phyloP scores from a whole-genome alignment of 345 rosid genomes.

The Syzygium aromaticum region DNA sequence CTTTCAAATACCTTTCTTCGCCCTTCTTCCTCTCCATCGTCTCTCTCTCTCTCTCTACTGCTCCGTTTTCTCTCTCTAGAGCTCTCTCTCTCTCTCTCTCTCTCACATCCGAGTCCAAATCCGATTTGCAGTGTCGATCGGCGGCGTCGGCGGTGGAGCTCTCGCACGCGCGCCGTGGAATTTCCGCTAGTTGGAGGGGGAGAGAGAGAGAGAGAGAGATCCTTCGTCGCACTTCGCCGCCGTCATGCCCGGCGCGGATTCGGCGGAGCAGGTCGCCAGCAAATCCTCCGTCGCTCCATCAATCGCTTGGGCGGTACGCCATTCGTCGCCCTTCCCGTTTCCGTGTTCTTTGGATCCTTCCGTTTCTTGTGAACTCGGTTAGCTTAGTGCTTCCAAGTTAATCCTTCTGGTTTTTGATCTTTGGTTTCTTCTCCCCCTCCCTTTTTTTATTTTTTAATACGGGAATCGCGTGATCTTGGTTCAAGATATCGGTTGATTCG shows the following conservation, averaged over 20 bases:
- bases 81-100: background rate
- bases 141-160: background rate
- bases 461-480: background rate
- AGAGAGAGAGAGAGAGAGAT: background rate
- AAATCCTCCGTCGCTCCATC: background rate
- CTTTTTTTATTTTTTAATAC: background rate
- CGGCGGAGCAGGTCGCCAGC: background rate
- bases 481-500: background rate
- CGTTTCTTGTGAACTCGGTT: background rate
- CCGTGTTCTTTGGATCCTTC: background rate
- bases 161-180: too few species aligned
- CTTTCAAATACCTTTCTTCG: conserved; percentile 2
- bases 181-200: too few species aligned
- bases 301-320: conserved; percentile 3
- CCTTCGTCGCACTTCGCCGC: background rate
- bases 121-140: background rate
- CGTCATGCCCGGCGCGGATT: background rate
- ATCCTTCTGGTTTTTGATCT: background rate
- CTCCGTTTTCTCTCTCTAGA: background rate
- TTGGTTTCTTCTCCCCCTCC: too few species aligned
- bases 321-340: background rate
- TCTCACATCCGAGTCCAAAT: background rate
- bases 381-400: conserved; percentile 4
- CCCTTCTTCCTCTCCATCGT: background rate
- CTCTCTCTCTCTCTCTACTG: background rate